phyloP scores from a whole-genome alignment of 2,329 filamentous ascomycete genomes.

The Colletotrichum endophyticum region DNA sequence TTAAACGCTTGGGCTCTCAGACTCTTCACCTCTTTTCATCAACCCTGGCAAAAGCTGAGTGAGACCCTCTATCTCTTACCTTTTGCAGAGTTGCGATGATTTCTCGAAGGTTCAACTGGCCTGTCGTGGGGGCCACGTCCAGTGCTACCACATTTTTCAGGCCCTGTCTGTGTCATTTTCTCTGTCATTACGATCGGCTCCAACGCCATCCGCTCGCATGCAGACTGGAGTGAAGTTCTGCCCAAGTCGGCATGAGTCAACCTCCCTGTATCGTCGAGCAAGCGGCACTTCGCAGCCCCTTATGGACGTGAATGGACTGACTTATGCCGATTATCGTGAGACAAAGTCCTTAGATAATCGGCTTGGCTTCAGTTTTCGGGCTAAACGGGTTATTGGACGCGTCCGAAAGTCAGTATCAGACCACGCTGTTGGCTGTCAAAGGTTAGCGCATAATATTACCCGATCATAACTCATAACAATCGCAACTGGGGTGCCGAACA shows the following conservation, averaged over 20 bases:
- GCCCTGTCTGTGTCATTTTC: neutral
- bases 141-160: neutral
- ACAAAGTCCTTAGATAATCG: neutral
- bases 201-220: neutral
- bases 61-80: neutral
- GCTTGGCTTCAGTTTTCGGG: neutral
- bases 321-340: neutral
- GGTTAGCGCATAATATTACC: neutral
- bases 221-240: neutral
- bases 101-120: neutral
- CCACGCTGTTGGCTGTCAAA: neutral
- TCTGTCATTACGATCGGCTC: constrained; percentile 8
- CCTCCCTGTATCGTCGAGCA: neutral
- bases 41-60: neutral
- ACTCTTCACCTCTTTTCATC: neutral
- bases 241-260: neutral
- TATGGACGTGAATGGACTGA: neutral
- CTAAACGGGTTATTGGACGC: too few species aligned
- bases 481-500: neutral
- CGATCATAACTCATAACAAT: neutral
- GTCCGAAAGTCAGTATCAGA: neutral
- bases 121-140: neutral
- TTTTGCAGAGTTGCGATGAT: neutral
- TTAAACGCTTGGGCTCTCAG: neutral
- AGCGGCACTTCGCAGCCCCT: neutral